phyloP scores from a whole-genome alignment of 169 alveolate species.

The Cryptosporidium sp. region DNA sequence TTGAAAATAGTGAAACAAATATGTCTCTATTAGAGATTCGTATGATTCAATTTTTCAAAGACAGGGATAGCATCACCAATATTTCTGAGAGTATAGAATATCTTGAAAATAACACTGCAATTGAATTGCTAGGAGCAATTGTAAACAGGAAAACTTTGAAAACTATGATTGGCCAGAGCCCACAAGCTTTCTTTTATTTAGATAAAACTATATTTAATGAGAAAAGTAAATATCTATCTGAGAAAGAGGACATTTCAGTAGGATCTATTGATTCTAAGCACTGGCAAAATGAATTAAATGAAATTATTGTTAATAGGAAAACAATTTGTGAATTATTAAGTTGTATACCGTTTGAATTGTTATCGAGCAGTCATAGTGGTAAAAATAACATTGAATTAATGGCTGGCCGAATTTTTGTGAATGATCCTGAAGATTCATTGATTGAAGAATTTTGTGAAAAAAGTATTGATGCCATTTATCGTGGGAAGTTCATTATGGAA shows the following conservation, averaged over 20 bases:
- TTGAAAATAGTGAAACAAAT: constrained; percentile 11
- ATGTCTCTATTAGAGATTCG: constrained; percentile 48
- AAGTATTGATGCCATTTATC: not conserved
- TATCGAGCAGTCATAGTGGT: not conserved
- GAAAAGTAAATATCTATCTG: not conserved
- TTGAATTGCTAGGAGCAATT: constrained; percentile 57
- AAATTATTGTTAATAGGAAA: constrained; percentile 47
- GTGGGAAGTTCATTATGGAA: constrained; percentile 35
- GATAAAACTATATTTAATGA: constrained; percentile 9
- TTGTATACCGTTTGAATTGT: constrained; percentile 55
- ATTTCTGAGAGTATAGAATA: constrained; percentile 43
- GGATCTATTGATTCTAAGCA: constrained; percentile 27
- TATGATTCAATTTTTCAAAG: constrained; percentile 47
- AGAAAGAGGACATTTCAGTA: not conserved
- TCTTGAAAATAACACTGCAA: constrained; percentile 54
- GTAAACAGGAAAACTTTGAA: constrained; percentile 51
- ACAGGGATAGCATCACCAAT: constrained; percentile 14
- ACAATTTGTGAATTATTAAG: constrained; percentile 65
- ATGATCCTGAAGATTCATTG: constrained; percentile 7
- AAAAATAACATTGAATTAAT: not conserved
- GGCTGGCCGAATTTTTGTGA: not conserved
- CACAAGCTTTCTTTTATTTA: constrained; percentile 50
- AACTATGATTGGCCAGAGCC: constrained; percentile 74
- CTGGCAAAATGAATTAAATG: constrained; percentile 65
- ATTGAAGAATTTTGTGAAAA: constrained; percentile 2